phyloP scores from a whole-genome alignment of 1,284 basidiomycete genomes.

The Pholiota adiposa region DNA sequence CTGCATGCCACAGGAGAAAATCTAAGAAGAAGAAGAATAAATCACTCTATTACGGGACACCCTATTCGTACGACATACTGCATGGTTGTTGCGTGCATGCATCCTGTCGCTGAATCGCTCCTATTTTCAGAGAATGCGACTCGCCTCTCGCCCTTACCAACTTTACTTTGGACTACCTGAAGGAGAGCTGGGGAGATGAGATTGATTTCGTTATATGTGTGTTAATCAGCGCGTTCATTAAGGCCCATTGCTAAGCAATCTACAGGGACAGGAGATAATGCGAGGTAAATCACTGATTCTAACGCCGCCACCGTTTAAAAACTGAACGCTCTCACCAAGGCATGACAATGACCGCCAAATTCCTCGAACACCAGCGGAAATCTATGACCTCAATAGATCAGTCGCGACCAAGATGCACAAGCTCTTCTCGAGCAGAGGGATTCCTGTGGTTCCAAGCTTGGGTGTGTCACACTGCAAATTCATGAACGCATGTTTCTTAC shows the following conservation, averaged over 20 bases:
- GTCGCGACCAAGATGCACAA: slow-evolving; percentile 75
- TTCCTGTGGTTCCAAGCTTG: slow-evolving; percentile 85
- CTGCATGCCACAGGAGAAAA: slow-evolving; percentile 69
- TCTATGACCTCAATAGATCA: slow-evolving; percentile 75
- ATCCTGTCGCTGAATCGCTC: slow-evolving; percentile 10
- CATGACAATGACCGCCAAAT: slow-evolving; percentile 87
- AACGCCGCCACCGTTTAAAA: background rate
- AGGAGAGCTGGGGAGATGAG: slow-evolving; percentile 79
- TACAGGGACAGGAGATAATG: slow-evolving; percentile 91
- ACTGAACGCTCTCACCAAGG: slow-evolving; percentile 41
- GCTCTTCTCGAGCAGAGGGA: slow-evolving; percentile 68
- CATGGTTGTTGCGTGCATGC: slow-evolving; percentile 10
- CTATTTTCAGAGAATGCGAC: slow-evolving; percentile 75
- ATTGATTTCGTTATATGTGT: slow-evolving; percentile 90
- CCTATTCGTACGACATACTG: slow-evolving; percentile 54
- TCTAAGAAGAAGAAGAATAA: slow-evolving; percentile 55
- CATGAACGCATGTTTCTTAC: background rate
- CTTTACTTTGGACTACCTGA: slow-evolving; percentile 81
- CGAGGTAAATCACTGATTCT: slow-evolving; percentile 55
- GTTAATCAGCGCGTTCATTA: slow-evolving; percentile 24
- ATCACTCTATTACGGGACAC: slow-evolving; percentile 62
- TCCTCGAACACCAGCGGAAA: slow-evolving; percentile 84
- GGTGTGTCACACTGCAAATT: slow-evolving; percentile 48
- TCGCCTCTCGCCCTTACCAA: slow-evolving; percentile 81
- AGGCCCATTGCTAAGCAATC: slow-evolving; percentile 13